Evolutionary conservation across 1,284 basidiomycete species (phyloP), one percentile per base, ranked within the genome.

Genomic region (Pterulicium gracile): DNA sequence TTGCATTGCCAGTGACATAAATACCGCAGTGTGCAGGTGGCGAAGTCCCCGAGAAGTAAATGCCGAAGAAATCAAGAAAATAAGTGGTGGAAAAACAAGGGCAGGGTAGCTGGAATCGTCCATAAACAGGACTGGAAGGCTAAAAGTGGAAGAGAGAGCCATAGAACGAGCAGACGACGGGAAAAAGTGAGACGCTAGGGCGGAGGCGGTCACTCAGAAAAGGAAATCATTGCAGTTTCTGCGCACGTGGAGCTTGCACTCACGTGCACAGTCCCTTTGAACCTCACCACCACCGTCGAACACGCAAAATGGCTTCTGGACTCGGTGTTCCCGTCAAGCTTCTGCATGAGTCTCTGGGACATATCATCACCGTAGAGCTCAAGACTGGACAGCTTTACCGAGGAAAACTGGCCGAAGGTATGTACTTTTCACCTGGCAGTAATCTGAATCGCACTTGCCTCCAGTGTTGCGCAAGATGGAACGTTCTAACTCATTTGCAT

Each of bases 341-440:
- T 40, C 72, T 95, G 41, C 91, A 95, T 59, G 91, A 94, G 69
- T 89, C 91, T 49, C 74, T 98, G 36, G 96, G 96, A 27, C 96
- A 99, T 58, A 75, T 98, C 50, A 88, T 99, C 56, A 98, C 95
- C 2, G 92, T 97, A 40, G 96, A 99, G 67, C 79, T 98, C 50
- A 98, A 98, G 69, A 97, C 92, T 2, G 96, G 95, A 14, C 86
- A 96, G 65, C 79, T 96, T 49, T 99, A 98, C 68, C 77, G 96
- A 50, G 96, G 96, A 57, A 98, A 97, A 67, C 77, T 99, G 43
- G 90, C 92, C 43, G 96, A 99, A 75, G 93, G 93, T 82, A 53
- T 55, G 65, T 56, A 47, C 42, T 45, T 39, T 55, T 44, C 36
- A n/a, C n/a, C n/a, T n/a, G n/a, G n/a, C n/a, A n/a, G n/a, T n/a